Evolutionary conservation across 306 rosid species (phyloP).

Genomic region (Spatholobus suberectus): DNA sequence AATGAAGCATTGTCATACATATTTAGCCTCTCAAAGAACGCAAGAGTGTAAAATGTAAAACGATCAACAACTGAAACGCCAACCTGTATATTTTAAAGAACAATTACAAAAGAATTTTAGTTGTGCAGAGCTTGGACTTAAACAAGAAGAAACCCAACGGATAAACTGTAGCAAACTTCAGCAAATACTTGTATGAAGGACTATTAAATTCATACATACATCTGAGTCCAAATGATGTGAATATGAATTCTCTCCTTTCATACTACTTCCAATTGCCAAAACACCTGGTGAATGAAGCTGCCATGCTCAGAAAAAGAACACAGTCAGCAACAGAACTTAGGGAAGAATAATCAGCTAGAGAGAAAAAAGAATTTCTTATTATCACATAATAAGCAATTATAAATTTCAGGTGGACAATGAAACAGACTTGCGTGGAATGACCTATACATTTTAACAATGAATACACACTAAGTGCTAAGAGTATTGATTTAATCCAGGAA

Average conservation of each 20-base stretch:
- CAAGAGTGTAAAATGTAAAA: conserved; percentile 90
- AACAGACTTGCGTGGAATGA: background rate
- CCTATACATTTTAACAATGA: conserved; percentile 6
- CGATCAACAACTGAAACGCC: conserved; percentile 99
- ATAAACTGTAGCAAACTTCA: conserved; percentile 27
- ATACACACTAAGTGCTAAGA: background rate
- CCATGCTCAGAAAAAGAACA: conserved; percentile 46
- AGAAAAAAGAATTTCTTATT: background rate
- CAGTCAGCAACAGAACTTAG: conserved; percentile 44
- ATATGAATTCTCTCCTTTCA: conserved; percentile 97
- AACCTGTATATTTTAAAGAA: conserved; percentile 58
- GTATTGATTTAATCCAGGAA: conserved; percentile 20
- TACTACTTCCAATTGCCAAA: conserved; percentile 98
- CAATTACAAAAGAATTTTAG: conserved; percentile 29
- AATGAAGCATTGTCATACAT: conserved; percentile 94
- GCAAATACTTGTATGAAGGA: background rate
- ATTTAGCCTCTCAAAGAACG: conserved; percentile 91
- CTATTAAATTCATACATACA: conserved; percentile 58
- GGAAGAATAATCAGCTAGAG: conserved; percentile 1
- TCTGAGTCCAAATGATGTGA: conserved; percentile 98
- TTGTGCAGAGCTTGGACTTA: background rate
- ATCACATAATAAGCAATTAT: conserved; percentile 18
- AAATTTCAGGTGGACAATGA: conserved; percentile 17
- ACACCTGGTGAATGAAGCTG: conserved; percentile 98
- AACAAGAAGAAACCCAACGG: conserved; percentile 1